Evolutionary conservation across 1,284 basidiomycete genomes (phyloP), one percentile per base, ranked within the genome.

Genomic region (Ceratobasidium sp.): DNA sequence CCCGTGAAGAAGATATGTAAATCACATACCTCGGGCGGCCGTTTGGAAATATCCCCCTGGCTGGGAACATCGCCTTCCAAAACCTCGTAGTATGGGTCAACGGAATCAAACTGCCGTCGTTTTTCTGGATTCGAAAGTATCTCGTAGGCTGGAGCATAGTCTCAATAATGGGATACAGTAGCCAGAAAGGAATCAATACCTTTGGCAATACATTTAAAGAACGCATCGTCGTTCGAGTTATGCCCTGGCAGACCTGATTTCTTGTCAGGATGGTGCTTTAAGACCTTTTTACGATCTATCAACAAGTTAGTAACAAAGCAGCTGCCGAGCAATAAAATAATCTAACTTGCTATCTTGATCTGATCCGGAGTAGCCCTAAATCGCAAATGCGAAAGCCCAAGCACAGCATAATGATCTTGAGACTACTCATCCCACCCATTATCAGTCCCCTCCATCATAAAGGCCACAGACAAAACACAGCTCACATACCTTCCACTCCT

Each of bases 171-270:
- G 58, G 51, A 12, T 23, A 26, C 13, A 56, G 71, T 13, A 1
- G n/a, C 15, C 6, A 12, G 12, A 12, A 23, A 12, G 40, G 39
- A 40, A n/a, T 20, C 72, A 82, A 79, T 73, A 87, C 87, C 87
- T 86, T 99, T 99, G 87, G 95, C 93, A 83, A 99, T 98, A 85
- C 97, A 99, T 88, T 99, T 99, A 95, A 99, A 99, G 90, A 99
- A 99, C 3, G 93, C 93, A 84, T 99, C 97, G 86, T 99, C 97
- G 87, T 98, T 98, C 77, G 91, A 90, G 78, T 91, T 90, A 81
- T 92, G 92, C 1, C 90, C 88, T 40, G 73, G 73, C n/a, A 76
- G 42, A 63, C 91, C 91, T 15, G 96, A 97, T 86, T 99, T 99
- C 88, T 99, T 99, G 89, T 99, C 97, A 0, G 97, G 97, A 87